Percentiles rank a stretch among this genome's conserved stretches.
phyloP scores from a whole-genome alignment of 768 basidiomycete genomes.

The Lentinula detonsa region DNA sequence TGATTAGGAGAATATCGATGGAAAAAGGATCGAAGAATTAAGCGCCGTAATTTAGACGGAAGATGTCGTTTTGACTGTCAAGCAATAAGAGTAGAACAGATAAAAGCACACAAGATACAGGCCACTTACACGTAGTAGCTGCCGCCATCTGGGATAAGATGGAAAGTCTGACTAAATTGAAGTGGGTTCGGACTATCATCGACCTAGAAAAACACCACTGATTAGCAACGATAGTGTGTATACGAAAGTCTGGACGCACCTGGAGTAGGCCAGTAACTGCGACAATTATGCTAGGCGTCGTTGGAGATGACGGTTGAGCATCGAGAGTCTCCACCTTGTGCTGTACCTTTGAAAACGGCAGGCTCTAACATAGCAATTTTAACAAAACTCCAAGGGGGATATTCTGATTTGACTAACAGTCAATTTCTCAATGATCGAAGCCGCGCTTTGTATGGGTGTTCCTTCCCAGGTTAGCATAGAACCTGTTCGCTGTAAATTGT shows the following conservation, averaged over 20 bases:
- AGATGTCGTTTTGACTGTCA: slow-evolving; percentile 79
- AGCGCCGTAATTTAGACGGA: slow-evolving; percentile 77
- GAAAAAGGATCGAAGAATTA: neutral
- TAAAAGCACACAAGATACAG: neutral
- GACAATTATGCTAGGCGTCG: slow-evolving; percentile 58
- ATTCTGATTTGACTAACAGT: slow-evolving; percentile 33
- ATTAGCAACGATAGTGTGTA: neutral
- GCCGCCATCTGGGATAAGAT: slow-evolving; percentile 68
- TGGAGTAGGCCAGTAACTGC: slow-evolving; percentile 84
- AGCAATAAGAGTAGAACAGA: neutral
- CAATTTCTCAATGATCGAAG: slow-evolving; percentile 66
- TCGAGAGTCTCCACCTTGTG: slow-evolving; percentile 83
- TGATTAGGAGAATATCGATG: neutral
- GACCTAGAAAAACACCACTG: slow-evolving; percentile 41
- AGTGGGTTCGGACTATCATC: slow-evolving; percentile 79
- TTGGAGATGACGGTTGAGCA: slow-evolving; percentile 74
- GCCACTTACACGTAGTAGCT: slow-evolving; percentile 80
- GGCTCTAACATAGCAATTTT: slow-evolving; percentile 30
- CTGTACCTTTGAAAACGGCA: slow-evolving; percentile 78
- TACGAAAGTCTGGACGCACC: slow-evolving; percentile 33
- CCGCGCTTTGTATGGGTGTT: slow-evolving; percentile 44
- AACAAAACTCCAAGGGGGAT: neutral
- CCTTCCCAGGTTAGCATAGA: slow-evolving; percentile 91
- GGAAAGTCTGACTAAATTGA: slow-evolving; percentile 91
- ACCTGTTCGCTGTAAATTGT: slow-evolving; percentile 49